These are phyloP conservation scores for Claviceps sorghi DNA, from an alignment of 2,329 filamentous ascomycete species.

Conservation along the genomic window DNA sequence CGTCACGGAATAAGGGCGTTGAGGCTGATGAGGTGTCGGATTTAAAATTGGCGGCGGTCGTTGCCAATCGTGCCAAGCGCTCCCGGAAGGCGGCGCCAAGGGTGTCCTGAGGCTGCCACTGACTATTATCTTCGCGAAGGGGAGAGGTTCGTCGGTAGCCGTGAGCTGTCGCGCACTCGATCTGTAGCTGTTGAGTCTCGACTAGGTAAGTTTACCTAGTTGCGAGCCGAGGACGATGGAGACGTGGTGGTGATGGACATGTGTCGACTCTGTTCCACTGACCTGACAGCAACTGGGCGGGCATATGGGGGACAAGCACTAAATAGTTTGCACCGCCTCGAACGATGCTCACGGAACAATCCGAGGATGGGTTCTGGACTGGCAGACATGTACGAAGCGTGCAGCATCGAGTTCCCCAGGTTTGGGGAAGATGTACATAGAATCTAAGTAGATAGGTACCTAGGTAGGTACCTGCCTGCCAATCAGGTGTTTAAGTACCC, in stretches of 20 bases:
- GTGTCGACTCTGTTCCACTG: no score
- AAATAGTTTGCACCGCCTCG: no score
- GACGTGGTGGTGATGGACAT: not conserved
- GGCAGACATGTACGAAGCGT: not conserved
- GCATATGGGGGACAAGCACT: no score
- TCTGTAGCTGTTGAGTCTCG: not conserved
- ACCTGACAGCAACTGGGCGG: no score
- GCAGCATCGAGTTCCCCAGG: not conserved
- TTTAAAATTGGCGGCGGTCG: not conserved
- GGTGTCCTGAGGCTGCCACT: not conserved
- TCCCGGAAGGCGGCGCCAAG: not conserved
- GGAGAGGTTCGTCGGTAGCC: not conserved
- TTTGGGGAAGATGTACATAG: not conserved
- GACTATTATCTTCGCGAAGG: not conserved
- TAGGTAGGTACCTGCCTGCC: no score
- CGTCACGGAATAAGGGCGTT: not conserved
- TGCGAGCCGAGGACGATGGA: not conserved
- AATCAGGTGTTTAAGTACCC: no score
- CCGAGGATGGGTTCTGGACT: not conserved
- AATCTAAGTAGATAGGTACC: no score
- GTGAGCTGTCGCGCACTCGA: not conserved
- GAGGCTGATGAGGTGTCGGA: not conserved
- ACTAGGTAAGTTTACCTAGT: no score
- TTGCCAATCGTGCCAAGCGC: not conserved
- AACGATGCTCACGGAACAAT: no score